Evolutionary conservation across 2,329 filamentous ascomycete species (phyloP).

Genomic region (Zymoseptoria brevis): DNA sequence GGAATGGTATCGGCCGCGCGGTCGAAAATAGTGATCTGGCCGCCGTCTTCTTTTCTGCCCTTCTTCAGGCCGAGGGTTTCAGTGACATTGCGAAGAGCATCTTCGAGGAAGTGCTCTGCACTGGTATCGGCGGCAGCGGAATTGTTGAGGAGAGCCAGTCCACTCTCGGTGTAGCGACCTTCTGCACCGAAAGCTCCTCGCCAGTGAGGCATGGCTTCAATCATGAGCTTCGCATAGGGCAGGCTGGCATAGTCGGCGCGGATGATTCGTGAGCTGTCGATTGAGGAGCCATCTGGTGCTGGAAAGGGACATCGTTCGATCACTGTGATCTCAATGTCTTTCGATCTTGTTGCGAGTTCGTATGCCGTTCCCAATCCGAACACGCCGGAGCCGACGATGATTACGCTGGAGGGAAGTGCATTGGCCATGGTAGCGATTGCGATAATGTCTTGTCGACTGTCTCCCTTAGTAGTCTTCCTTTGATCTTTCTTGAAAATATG

Average conservation of each 20-base stretch:
- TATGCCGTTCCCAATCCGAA: slow-evolving; percentile 60
- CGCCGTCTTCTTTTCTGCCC: slow-evolving; percentile 28
- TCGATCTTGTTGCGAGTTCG: slow-evolving; percentile 56
- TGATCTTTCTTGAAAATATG: background rate
- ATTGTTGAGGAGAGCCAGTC: slow-evolving; percentile 54
- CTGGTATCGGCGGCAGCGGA: slow-evolving; percentile 27
- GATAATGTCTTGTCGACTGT: background rate
- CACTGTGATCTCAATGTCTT: slow-evolving; percentile 47
- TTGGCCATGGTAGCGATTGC: background rate
- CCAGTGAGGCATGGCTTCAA: slow-evolving; percentile 62
- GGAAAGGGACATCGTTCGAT: slow-evolving; percentile 52
- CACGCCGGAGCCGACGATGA: slow-evolving; percentile 46
- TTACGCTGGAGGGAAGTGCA: slow-evolving; percentile 34
- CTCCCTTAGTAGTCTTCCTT: too few relatives aligned
- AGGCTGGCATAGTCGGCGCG: slow-evolving; percentile 73
- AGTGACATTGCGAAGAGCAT: slow-evolving; percentile 55
- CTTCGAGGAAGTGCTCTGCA: slow-evolving; percentile 45
- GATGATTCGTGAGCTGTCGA: slow-evolving; percentile 55
- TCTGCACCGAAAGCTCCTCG: slow-evolving; percentile 53
- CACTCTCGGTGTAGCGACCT: slow-evolving; percentile 62
- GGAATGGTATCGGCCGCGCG: slow-evolving; percentile 32
- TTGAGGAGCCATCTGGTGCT: slow-evolving; percentile 43
- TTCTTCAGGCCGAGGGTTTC: slow-evolving; percentile 38
- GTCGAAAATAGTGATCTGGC: slow-evolving; percentile 32
- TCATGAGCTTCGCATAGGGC: slow-evolving; percentile 67